Evolutionary conservation across 2,329 filamentous ascomycete species (phyloP).

Genomic region (Microsporum audouinii): DNA sequence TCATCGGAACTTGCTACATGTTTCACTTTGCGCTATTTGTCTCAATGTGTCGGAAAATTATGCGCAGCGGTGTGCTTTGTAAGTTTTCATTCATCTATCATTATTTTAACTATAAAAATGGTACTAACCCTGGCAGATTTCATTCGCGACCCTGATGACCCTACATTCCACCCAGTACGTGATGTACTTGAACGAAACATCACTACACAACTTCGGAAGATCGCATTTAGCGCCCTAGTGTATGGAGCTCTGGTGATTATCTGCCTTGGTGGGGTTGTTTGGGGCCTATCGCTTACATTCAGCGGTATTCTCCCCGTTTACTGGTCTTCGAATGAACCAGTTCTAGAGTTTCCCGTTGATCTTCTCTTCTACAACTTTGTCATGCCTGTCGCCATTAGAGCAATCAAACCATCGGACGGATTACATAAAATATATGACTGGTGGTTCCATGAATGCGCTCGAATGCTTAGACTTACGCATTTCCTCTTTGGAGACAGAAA

Average conservation of each 20-base stretch:
- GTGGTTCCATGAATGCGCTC: constrained; percentile 88
- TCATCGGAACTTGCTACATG: constrained; percentile 98
- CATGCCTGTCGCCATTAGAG: constrained; percentile 73
- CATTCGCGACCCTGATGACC: constrained; percentile 94
- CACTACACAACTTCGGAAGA: constrained; percentile 86
- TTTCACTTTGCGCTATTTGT: constrained; percentile 98
- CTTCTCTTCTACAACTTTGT: constrained; percentile 94
- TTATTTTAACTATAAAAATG: neutral
- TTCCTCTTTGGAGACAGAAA: constrained; percentile 83
- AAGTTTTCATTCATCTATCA: constrained; percentile 31
- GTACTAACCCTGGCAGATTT: constrained; percentile 51
- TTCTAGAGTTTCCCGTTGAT: constrained; percentile 88
- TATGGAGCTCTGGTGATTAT: constrained; percentile 88
- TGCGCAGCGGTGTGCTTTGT: constrained; percentile 89
- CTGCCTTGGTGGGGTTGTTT: constrained; percentile 90
- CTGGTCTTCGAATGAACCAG: constrained; percentile 84
- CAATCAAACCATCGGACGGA: constrained; percentile 74
- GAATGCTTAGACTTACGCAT: constrained; percentile 67
- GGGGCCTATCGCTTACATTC: constrained; percentile 63
- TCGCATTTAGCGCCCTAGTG: constrained; percentile 87
- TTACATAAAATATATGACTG: constrained; percentile 80
- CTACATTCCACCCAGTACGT: constrained; percentile 92
- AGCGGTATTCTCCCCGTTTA: constrained; percentile 73
- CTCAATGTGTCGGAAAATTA: constrained; percentile 96
- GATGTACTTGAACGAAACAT: constrained; percentile 92